phyloP scores from a whole-genome alignment of 2,329 filamentous ascomycete genomes.

The Scorias spongiosa region DNA sequence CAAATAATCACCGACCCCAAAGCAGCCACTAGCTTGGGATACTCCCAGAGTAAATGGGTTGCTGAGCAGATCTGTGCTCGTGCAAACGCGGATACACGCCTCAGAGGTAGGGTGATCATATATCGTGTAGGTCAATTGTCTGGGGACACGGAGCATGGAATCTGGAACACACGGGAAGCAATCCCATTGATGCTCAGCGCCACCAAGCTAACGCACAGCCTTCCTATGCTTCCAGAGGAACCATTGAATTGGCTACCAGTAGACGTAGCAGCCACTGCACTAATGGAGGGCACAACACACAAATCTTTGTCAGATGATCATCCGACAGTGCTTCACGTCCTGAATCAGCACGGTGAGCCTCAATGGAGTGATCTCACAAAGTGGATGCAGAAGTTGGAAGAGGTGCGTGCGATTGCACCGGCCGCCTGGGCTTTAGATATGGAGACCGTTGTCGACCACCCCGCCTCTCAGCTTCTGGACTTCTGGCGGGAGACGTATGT shows the following conservation, averaged over 20 bases:
- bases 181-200: constrained; percentile 35
- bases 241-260: constrained; percentile 32
- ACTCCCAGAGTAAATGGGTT: constrained; percentile 43
- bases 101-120: constrained; percentile 26
- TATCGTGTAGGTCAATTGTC: constrained; percentile 34
- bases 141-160: constrained; percentile 27
- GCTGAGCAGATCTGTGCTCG: constrained; percentile 38
- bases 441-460: constrained; percentile 24
- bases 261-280: constrained; percentile 28
- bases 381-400: constrained; percentile 26
- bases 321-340: constrained; percentile 31
- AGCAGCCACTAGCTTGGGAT: constrained; percentile 36
- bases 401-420: constrained; percentile 27
- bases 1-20: constrained; percentile 24
- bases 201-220: constrained; percentile 21
- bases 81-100: constrained; percentile 17
- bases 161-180: constrained; percentile 35
- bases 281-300: constrained; percentile 23
- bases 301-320: constrained; percentile 3
- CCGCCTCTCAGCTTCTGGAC: constrained; percentile 32
- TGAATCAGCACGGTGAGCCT: constrained; percentile 30
- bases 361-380: constrained; percentile 32
- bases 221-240: constrained; percentile 26
- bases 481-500: constrained; percentile 34
- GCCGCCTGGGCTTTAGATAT: constrained; percentile 29